These are phyloP conservation scores for Salix udensis DNA, from an alignment of 345 rosid genomes.

Conservation along the genomic window DNA sequence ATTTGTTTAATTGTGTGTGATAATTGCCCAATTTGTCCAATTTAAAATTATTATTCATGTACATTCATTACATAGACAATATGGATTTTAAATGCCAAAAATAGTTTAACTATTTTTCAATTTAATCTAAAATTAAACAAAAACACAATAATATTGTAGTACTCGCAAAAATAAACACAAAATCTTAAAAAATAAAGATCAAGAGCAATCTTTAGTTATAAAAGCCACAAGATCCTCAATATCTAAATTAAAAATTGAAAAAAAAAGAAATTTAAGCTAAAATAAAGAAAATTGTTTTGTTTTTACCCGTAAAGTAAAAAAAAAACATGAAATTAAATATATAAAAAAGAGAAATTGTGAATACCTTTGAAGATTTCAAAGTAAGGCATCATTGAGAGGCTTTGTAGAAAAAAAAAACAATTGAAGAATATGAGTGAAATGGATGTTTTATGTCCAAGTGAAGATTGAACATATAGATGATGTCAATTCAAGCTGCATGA, in stretches of 20 bases:
- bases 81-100: too few species aligned
- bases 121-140: neutral
- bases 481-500: too few species aligned
- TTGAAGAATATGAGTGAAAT: too few species aligned
- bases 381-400: constrained; percentile 60
- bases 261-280: neutral
- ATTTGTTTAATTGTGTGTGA: too few species aligned
- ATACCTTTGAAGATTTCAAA: constrained; percentile 78
- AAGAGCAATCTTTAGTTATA: neutral
- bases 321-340: too few species aligned
- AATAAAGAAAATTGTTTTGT: constrained; percentile 14
- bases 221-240: neutral
- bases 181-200: neutral
- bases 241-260: too few species aligned
- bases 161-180: neutral
- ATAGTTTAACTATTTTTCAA: neutral
- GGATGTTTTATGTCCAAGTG: too few species aligned
- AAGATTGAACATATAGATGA: too few species aligned
- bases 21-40: too few species aligned
- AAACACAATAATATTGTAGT: neutral
- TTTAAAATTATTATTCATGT: too few species aligned
- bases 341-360: neutral
- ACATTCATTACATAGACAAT: too few species aligned
- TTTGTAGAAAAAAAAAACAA: constrained; percentile 29
- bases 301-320: too few species aligned